Conservation (phyloP, 2,329 filamentous ascomycete species). For the Penicillium aurantiogriseum region DNA sequence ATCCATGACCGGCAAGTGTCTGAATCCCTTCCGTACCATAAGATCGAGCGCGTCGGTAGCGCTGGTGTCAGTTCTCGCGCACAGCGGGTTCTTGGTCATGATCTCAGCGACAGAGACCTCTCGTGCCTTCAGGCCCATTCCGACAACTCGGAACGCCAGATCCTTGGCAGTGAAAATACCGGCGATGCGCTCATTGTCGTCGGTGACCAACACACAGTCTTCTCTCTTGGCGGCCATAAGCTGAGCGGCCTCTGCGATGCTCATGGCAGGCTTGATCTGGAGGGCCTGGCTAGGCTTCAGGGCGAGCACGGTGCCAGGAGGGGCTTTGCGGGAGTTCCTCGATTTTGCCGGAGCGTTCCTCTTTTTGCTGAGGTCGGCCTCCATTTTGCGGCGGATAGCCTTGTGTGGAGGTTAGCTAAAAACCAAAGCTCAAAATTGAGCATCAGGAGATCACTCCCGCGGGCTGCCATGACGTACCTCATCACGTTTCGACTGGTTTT, state of each 20-base stretch:
- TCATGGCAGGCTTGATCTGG: conserved; percentile 94
- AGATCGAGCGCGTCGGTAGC: conserved; percentile 95
- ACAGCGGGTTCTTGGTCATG: conserved; percentile 99
- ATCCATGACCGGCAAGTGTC: conserved; percentile 97
- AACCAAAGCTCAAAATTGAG: neutral
- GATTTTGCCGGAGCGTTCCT: conserved; percentile 76
- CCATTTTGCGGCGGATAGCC: conserved; percentile 96
- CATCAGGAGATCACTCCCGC: neutral
- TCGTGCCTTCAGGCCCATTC: conserved; percentile 81
- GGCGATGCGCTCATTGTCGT: conserved; percentile 95
- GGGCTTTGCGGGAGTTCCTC: conserved; percentile 85
- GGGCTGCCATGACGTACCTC: conserved; percentile 64
- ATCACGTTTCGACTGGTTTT: conserved; percentile 96
- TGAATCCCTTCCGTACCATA: conserved; percentile 98
- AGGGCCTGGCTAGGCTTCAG: conserved; percentile 93
- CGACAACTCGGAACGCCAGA: conserved; percentile 93
- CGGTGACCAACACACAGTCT: conserved; percentile 95
- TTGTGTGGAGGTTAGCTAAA: conserved; percentile 39
- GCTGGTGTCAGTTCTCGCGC: conserved; percentile 94
- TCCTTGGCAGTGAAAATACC: conserved; percentile 99
- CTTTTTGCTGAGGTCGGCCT: conserved; percentile 97
- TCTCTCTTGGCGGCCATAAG: conserved; percentile 98
- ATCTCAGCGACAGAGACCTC: conserved; percentile 95
- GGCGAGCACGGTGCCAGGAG: conserved; percentile 91
- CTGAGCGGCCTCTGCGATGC: conserved; percentile 93